Conservation (phyloP, 192 early-diverging fungal species). For the Backusella macrospora region DNA sequence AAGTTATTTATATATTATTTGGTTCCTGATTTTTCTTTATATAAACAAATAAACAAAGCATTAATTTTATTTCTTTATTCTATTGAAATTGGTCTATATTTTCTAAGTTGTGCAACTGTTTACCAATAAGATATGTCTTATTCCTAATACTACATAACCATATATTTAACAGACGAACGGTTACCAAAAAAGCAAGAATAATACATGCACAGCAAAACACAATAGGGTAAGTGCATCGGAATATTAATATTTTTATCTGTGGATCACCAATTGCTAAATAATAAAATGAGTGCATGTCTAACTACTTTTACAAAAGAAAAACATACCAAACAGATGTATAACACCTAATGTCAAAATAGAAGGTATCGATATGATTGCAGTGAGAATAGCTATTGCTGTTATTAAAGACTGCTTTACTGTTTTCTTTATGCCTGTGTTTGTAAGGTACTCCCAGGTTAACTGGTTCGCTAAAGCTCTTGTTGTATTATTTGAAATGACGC, state of each 20-base stretch:
- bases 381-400: conserved; percentile 14
- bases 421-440: neutral
- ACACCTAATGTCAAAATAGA: conserved; percentile 10
- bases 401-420: neutral
- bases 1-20: neutral
- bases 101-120: conserved; percentile 77
- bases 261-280: conserved; percentile 26
- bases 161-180: conserved; percentile 12
- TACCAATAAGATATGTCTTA: conserved; percentile 82
- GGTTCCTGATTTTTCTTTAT: neutral
- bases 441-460: conserved; percentile 7
- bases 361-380: conserved; percentile 13
- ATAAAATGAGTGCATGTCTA: neutral
- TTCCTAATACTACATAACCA: conserved; percentile 83
- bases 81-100: neutral
- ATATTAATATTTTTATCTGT: conserved; percentile 22
- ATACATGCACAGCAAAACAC: conserved; percentile 10
- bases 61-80: neutral
- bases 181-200: conserved; percentile 1
- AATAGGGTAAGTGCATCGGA: conserved; percentile 28
- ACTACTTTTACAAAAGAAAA: neutral
- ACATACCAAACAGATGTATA: conserved; percentile 19
- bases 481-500: conserved; percentile 18
- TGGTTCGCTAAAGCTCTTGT: conserved; percentile 1
- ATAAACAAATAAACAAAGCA: neutral